phyloP scores from a whole-genome alignment of 495 filamentous ascomycete genomes.

The Aspergillus sclerotioniger region DNA sequence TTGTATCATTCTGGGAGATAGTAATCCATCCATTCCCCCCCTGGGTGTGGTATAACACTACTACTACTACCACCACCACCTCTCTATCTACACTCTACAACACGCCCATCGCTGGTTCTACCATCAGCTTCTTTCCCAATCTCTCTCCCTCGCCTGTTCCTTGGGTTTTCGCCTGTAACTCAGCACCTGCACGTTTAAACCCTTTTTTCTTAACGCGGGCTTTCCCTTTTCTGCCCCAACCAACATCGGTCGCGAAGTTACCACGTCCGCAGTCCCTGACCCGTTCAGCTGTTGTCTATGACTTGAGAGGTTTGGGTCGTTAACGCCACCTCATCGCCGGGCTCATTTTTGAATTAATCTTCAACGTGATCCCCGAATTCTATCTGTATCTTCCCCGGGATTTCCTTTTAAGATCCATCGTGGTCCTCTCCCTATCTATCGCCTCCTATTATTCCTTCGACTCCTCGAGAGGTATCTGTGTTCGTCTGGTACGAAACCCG shows the following conservation, averaged over 20 bases:
- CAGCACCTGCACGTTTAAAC: neutral
- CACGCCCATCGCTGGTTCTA: neutral
- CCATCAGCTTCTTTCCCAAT: neutral
- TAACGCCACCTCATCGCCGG: conserved; percentile 6
- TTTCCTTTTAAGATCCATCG: neutral
- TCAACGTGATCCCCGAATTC: neutral
- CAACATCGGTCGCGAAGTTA: too few species aligned
- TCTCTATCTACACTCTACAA: neutral
- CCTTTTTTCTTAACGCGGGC: neutral
- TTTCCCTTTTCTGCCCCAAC: neutral
- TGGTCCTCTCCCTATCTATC: neutral
- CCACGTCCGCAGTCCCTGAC: neutral
- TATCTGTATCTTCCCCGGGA: neutral
- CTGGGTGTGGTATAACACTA: too few species aligned
- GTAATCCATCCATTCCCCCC: too few species aligned
- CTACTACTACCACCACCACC: too few species aligned
- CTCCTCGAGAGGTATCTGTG: too few species aligned
- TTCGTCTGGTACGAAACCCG: conserved; percentile 2
- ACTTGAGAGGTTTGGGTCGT: conserved; percentile 5
- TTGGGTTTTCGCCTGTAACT: neutral
- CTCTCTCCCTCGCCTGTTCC: neutral
- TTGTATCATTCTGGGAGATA: too few species aligned
- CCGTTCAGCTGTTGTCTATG: conserved; percentile 11
- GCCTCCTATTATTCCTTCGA: neutral
- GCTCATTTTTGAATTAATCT: neutral